Base-by-base conservation (phyloP, 352 stramenopile species). In the Pilasporangium apinafurcum region DNA sequence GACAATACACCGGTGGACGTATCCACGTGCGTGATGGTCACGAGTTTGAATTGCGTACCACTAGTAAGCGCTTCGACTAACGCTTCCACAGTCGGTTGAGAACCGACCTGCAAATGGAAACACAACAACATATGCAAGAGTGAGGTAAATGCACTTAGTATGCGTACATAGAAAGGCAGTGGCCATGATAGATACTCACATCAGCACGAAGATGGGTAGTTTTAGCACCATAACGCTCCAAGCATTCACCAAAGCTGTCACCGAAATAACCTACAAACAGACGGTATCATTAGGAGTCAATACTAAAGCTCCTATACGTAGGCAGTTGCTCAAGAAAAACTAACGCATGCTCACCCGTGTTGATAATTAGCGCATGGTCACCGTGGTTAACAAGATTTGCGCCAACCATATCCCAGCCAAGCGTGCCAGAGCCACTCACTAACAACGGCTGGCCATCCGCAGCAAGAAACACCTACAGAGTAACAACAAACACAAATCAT, bases 371-470 rank as follows among this genome's bases (percentile, higher is more conserved):
- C 44, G 69, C 77, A 46, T 83, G 38, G 53, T 89, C 77, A 42
- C 58, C 71, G 30, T 61, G 44, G 51, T 83, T 72, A 10, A 89
- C 18, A 33, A 89, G 58, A 51, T 89, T 89, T 17, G 73, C 71
- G 34, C 65, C 73, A n/a, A 89, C 77, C 77, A 89, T 89, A 51
- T 89, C 77, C 77, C 77, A 89, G 16, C 77, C 77, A 26, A 87
- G 59, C 4, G 74, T 87, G 27, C 71, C 71, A 2, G 74, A 89
- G 31, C 77, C 77, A 2, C 68, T 62, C 20, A 89, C 77, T 5
- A 89, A 39, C 14, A 89, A 58, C 22, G 77, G 77, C 52, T 89
- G 77, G 10, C 77, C 77, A 31, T 89, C 77, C 1, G 68, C 55
- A 13, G 77, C 73, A 44, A 89, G 40, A 32, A 89, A 83, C 0